A percentile compares a stretch with the other conserved stretches of the same genome.
These are phyloP conservation scores for Calonectria ilicicola DNA, from an alignment of 2,329 filamentous ascomycete genomes.

Conservation along the genomic window DNA sequence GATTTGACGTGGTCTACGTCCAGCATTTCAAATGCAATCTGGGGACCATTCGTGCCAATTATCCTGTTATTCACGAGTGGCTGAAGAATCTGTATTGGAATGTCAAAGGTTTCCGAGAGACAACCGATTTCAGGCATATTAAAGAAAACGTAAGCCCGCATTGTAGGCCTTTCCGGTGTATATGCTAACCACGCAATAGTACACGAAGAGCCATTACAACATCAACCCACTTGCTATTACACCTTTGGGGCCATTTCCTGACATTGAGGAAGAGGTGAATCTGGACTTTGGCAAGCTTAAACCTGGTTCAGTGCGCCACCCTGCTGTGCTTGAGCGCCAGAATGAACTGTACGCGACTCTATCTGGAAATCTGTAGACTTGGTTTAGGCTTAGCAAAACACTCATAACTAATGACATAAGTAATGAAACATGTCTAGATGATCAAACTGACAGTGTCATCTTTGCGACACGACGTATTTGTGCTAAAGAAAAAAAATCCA, in stretches of 20 bases:
- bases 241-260: slow-evolving; percentile 41
- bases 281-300: slow-evolving; percentile 35
- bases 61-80: slow-evolving; percentile 77
- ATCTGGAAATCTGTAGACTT: not conserved
- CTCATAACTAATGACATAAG: not conserved
- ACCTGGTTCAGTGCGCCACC: slow-evolving; percentile 37
- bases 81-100: slow-evolving; percentile 79
- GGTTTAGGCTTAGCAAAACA: too few species aligned
- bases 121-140: slow-evolving; percentile 75
- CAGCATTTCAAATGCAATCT: slow-evolving; percentile 76
- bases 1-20: slow-evolving; percentile 77
- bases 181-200: slow-evolving; percentile 24
- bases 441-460: not conserved
- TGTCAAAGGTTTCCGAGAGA: slow-evolving; percentile 58
- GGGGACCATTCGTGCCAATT: slow-evolving; percentile 72
- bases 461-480: too few species aligned
- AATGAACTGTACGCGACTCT: slow-evolving; percentile 32
- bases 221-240: slow-evolving; percentile 44
- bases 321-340: slow-evolving; percentile 39
- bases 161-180: too few species aligned
- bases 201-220: slow-evolving; percentile 41
- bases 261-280: slow-evolving; percentile 37
- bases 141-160: slow-evolving; percentile 64
- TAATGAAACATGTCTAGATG: not conserved
- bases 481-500: too few species aligned